phyloP scores from a whole-genome alignment of 129 eudicot genomes.

The Lactuca sativa region DNA sequence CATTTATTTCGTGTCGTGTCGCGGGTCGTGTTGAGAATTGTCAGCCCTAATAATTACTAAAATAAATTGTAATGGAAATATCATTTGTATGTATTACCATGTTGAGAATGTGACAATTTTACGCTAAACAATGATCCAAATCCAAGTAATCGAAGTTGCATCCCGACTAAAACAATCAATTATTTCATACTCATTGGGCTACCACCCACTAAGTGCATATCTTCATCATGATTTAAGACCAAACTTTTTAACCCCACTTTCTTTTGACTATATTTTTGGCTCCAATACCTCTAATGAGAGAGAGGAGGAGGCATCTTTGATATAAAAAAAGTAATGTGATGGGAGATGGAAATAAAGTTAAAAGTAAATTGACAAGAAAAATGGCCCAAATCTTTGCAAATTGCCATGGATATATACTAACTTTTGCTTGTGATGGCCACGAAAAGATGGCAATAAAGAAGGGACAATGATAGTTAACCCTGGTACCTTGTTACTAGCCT shows the following conservation, averaged over 20 bases:
- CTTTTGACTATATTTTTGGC: slow-evolving; percentile 28
- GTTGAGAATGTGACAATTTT: neutral
- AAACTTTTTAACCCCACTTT: slow-evolving; percentile 36
- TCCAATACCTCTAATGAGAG: slow-evolving; percentile 20
- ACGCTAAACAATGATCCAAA: neutral
- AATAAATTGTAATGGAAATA: neutral
- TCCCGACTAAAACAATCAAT: slow-evolving; percentile 26
- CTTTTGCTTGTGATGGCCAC: slow-evolving; percentile 14
- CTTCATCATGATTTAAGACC: slow-evolving; percentile 31
- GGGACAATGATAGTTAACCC: slow-evolving; percentile 19
- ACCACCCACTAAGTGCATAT: slow-evolving; percentile 34
- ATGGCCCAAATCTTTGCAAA: slow-evolving; percentile 20
- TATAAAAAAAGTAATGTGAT: slow-evolving; percentile 23
- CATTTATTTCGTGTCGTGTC: too few species aligned
- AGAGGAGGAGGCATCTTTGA: slow-evolving; percentile 4
- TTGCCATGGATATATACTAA: neutral
- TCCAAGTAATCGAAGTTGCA: slow-evolving; percentile 10
- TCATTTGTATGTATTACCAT: neutral
- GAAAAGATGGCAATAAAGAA: neutral
- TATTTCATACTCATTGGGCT: slow-evolving; percentile 32
- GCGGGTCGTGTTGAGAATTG: too few species aligned
- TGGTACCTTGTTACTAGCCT: slow-evolving; percentile 18
- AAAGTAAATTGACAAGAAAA: slow-evolving; percentile 25
- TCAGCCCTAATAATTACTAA: too few species aligned
- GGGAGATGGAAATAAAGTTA: slow-evolving; percentile 16